Conservation (phyloP, 139 green algal genomes). For the Bryopsis sp. region DNA sequence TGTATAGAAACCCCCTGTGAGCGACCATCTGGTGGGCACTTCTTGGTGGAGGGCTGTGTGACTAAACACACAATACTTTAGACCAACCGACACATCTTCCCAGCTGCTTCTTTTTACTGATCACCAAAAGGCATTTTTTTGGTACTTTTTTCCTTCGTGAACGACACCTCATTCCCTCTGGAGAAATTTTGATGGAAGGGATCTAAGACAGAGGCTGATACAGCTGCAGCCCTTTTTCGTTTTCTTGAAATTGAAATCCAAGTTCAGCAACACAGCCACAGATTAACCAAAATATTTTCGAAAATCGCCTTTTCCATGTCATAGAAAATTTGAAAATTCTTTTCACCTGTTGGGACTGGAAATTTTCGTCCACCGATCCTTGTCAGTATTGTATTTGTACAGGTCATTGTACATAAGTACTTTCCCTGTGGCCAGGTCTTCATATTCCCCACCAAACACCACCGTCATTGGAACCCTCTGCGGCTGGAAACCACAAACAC, state of each 20-base stretch:
- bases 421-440: slow-evolving; percentile 63
- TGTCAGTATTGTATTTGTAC: slow-evolving; percentile 70
- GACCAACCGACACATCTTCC: background rate
- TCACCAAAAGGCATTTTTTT: background rate
- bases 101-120: background rate
- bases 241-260: no score
- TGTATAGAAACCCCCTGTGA: slow-evolving; percentile 66
- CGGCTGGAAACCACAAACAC: background rate
- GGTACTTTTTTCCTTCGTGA: background rate
- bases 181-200: no score
- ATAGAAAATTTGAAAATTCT: no score
- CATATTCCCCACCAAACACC: slow-evolving; percentile 87
- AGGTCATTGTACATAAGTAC: slow-evolving; percentile 80
- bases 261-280: background rate
- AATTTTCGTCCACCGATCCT: slow-evolving; percentile 59
- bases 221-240: no score
- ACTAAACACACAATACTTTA: no score
- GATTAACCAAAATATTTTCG: background rate
- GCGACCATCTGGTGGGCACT: slow-evolving; percentile 78
- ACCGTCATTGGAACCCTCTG: slow-evolving; percentile 37
- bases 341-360: slow-evolving; percentile 48
- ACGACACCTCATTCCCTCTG: background rate
- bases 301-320: no score
- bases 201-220: no score
- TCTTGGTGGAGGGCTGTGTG: slow-evolving; percentile 66